A percentile compares a stretch with the other conserved stretches of the same genome.
phyloP scores from a whole-genome alignment of 2,329 filamentous ascomycete genomes.

The Phyllosticta ampelicida region DNA sequence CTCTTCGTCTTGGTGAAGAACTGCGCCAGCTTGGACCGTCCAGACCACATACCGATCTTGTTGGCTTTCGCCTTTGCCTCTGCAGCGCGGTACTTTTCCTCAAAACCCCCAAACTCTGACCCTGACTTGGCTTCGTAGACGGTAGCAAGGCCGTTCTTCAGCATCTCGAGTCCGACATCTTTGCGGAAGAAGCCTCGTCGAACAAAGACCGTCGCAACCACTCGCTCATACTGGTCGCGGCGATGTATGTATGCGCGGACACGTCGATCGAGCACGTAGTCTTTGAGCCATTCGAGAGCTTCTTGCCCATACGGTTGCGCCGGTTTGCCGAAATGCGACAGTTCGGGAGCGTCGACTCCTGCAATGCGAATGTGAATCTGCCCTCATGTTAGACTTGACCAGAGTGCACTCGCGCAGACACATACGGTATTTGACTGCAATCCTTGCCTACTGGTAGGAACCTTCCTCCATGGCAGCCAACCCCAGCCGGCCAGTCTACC shows the following conservation, averaged over 20 bases:
- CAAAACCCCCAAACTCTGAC: constrained; percentile 66
- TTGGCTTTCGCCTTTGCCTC: constrained; percentile 42
- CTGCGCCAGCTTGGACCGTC: constrained; percentile 28
- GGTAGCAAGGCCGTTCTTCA: constrained; percentile 73
- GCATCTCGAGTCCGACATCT: constrained; percentile 84
- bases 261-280: constrained; percentile 57
- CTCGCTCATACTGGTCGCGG: constrained; percentile 83
- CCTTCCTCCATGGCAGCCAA: constrained; percentile 63
- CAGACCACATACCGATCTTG: constrained; percentile 55
- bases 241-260: constrained; percentile 77
- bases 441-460: constrained; percentile 58
- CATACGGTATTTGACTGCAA: constrained; percentile 69
- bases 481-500: constrained; percentile 81
- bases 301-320: constrained; percentile 77
- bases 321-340: constrained; percentile 81
- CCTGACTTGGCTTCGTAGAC: constrained; percentile 90
- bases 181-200: constrained; percentile 55
- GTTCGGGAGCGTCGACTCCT: constrained; percentile 85
- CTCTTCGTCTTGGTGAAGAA: constrained; percentile 39
- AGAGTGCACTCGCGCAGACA: background rate
- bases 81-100: constrained; percentile 54
- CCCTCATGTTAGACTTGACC: background rate
- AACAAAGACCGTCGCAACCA: constrained; percentile 76
- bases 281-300: constrained; percentile 68
- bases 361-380: constrained; percentile 84